Conservation (phyloP, 2,329 filamentous ascomycete genomes). For the Hypoxylon sp. region DNA sequence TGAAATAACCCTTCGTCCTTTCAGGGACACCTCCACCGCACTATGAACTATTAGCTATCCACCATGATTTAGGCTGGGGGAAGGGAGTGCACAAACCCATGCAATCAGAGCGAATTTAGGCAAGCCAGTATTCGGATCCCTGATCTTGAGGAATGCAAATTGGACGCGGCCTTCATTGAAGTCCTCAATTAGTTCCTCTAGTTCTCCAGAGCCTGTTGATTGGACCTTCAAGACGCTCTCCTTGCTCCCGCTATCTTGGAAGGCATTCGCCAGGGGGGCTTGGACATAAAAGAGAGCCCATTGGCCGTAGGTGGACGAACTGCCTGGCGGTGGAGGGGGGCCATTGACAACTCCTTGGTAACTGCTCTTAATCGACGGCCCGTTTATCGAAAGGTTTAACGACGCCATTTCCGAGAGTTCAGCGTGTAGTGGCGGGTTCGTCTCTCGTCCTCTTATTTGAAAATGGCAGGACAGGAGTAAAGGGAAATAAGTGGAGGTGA, state of each 20-base stretch:
- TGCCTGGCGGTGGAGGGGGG: slow-evolving; percentile 60
- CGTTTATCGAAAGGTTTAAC: slow-evolving; percentile 82
- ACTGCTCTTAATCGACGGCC: slow-evolving; percentile 86
- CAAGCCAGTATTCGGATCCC: slow-evolving; percentile 88
- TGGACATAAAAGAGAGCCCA: slow-evolving; percentile 97
- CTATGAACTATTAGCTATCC: slow-evolving; percentile 51
- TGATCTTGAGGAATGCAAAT: slow-evolving; percentile 96
- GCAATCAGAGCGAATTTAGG: slow-evolving; percentile 94
- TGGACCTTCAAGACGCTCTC: slow-evolving; percentile 97
- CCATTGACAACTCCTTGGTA: slow-evolving; percentile 71
- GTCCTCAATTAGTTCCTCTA: slow-evolving; percentile 90
- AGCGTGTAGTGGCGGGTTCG: slow-evolving; percentile 6
- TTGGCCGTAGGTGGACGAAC: slow-evolving; percentile 85
- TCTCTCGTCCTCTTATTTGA: slow-evolving; percentile 25
- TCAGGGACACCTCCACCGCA: slow-evolving; percentile 99
- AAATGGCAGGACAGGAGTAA: slow-evolving; percentile 27
- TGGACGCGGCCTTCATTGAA: slow-evolving; percentile 97
- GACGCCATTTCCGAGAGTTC: slow-evolving; percentile 73
- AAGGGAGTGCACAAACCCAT: slow-evolving; percentile 68
- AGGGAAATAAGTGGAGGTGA: slow-evolving; percentile 47
- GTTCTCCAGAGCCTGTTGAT: slow-evolving; percentile 90
- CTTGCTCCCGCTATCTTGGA: slow-evolving; percentile 86
- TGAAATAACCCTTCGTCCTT: slow-evolving; percentile 98
- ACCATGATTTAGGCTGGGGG: neutral
- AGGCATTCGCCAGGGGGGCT: slow-evolving; percentile 90